A percentile compares a stretch with the other conserved stretches of the same genome.
These are phyloP conservation scores for Trametes sp. DNA, from an alignment of 1,284 basidiomycete genomes.

Conservation along the genomic window DNA sequence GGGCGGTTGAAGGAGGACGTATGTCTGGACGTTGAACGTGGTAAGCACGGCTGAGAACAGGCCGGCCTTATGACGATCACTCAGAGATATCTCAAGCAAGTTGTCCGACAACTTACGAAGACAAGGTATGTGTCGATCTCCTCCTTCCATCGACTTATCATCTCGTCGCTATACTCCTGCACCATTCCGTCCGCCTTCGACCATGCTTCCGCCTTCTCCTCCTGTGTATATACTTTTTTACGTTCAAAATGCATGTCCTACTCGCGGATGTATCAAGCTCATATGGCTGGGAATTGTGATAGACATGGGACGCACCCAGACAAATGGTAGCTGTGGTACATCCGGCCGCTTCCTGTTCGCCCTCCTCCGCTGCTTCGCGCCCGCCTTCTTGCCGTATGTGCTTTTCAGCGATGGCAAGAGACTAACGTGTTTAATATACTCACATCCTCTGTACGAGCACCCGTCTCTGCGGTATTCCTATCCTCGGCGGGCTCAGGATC, in stretches of 20 bases:
- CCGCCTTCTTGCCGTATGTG: too few species aligned
- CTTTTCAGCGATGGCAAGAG: too few species aligned
- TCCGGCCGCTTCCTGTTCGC: too few species aligned
- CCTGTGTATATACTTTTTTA: neutral
- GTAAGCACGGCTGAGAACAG: slow-evolving; percentile 24
- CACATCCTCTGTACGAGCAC: too few species aligned
- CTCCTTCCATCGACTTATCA: slow-evolving; percentile 15
- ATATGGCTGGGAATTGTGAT: too few species aligned
- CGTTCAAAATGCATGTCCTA: neutral
- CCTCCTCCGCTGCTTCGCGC: too few species aligned
- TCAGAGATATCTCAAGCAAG: neutral
- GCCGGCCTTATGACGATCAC: slow-evolving; percentile 22
- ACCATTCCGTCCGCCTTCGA: slow-evolving; percentile 1
- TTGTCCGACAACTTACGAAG: slow-evolving; percentile 5
- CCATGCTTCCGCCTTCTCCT: slow-evolving; percentile 14
- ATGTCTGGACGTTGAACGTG: slow-evolving; percentile 19
- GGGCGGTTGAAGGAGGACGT: slow-evolving; percentile 13
- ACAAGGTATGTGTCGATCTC: slow-evolving; percentile 25
- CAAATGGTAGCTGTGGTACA: too few species aligned
- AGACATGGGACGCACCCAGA: too few species aligned
- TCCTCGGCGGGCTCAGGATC: too few species aligned
- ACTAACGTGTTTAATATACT: too few species aligned
- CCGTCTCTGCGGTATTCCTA: too few species aligned
- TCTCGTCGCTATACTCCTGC: slow-evolving; percentile 14
- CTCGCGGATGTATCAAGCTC: too few species aligned